These are phyloP conservation scores for Micractinium conductrix DNA, from an alignment of 139 green algal genomes.

Conservation along the genomic window DNA sequence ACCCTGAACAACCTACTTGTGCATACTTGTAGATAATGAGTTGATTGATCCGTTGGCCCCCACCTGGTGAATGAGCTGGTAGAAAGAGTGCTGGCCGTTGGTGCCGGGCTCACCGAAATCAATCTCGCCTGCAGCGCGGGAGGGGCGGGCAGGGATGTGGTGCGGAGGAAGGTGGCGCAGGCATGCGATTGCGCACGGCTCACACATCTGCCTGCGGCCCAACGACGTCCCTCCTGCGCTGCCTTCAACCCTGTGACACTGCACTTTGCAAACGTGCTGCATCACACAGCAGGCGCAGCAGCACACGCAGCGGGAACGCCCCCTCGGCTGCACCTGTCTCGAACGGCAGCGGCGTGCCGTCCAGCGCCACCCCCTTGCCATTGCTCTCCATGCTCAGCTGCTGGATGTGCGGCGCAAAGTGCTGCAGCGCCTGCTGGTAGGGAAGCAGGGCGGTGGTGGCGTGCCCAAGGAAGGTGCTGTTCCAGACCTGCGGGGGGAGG, in stretches of 20 bases:
- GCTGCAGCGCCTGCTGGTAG: slow-evolving; percentile 97
- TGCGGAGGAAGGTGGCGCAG: too few relatives aligned
- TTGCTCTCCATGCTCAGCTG: slow-evolving; percentile 99
- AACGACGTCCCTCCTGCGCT: too few relatives aligned
- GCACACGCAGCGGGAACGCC: too few relatives aligned
- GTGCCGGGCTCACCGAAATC: slow-evolving; percentile 99
- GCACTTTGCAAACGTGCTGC: too few relatives aligned
- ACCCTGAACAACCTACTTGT: too few relatives aligned
- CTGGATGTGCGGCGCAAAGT: slow-evolving; percentile 98
- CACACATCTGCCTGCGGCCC: too few relatives aligned
- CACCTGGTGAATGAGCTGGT: slow-evolving; percentile 82
- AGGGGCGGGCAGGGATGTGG: too few relatives aligned
- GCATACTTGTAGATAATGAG: background rate
- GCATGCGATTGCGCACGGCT: too few relatives aligned
- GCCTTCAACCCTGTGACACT: too few relatives aligned
- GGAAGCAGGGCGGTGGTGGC: slow-evolving; percentile 94
- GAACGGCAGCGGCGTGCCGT: slow-evolving; percentile 88
- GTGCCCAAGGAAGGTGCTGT: slow-evolving; percentile 95
- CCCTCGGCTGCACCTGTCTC: slow-evolving; percentile 47
- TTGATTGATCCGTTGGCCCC: background rate
- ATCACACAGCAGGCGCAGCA: too few relatives aligned
- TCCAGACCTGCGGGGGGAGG: slow-evolving; percentile 82
- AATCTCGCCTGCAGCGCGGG: slow-evolving; percentile 82
- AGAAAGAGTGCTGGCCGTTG: slow-evolving; percentile 99
- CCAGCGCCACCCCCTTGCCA: slow-evolving; percentile 96